Base-by-base conservation (phyloP, 257 asterid species). In the Solanum raphanifolium region DNA sequence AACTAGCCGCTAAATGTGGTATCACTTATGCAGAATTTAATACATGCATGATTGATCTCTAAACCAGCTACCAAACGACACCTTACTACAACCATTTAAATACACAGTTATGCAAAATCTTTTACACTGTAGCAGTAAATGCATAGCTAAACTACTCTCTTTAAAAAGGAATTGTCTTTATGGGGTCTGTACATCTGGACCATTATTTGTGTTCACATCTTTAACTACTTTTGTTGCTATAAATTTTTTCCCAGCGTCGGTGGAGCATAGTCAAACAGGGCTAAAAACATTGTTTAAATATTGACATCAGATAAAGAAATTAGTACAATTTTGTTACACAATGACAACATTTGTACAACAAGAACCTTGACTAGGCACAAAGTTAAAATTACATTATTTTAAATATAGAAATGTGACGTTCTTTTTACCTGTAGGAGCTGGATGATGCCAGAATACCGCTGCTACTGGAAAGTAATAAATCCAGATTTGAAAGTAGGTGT, bases 401-500 rank as follows among this genome's bases (percentile, higher is more conserved):
- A 72, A 18, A 9, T 72, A 34, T 73, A 73, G 9, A 73, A 73
- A 73, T 34, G 43, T 34, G 25, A 35, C 6, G 0, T 74, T 36
- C 2, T 84, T 88, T 74, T 68, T n/a, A n/a, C 23, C 39, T 90
- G 88, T 87, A 97, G 99, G 94, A 92, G 41, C 27, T 97, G 99
- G 99, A 84, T 90, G 87, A 92, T 91, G 98, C 94, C 96, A 1
- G 96, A 95, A 66, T 84, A 93, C 92, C 90, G 90, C 87, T 97
- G 99, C 93, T 91, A 95, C 72, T 97, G 99, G 99, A 94, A 88
- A 75, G 93, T 91, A 84, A 92, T 97, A 34, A 89, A 88, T 7
- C 99, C 98, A 4, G 99, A 97, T 88, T 90, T 93, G 0, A 97
- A 94, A 89, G 99, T 96, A 36, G 95, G 89, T 1, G 89, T 91